A percentile compares a stretch with the other conserved stretches of the same genome.
These are phyloP conservation scores for Apiospora phragmitis DNA, from an alignment of 2,329 filamentous ascomycete genomes.

Conservation along the genomic window DNA sequence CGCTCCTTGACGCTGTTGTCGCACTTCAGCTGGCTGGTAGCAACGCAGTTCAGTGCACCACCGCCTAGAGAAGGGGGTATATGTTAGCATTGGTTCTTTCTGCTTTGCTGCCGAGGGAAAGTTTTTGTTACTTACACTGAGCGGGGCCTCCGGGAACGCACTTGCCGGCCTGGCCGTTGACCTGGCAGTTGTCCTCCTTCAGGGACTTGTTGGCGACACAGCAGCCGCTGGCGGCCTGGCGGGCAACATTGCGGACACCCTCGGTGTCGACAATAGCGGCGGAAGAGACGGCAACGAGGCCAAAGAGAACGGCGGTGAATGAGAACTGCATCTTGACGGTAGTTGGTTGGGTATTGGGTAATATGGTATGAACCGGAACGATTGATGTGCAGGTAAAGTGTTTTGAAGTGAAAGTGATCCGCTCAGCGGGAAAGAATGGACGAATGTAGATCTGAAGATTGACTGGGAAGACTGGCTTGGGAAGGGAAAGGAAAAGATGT, in stretches of 20 bases:
- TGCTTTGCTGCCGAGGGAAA: not conserved
- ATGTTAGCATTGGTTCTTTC: not conserved
- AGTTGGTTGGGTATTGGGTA: not conserved
- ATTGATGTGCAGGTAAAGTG: not conserved
- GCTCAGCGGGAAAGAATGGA: constrained; percentile 11
- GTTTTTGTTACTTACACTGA: constrained; percentile 24
- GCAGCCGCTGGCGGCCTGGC: constrained; percentile 16
- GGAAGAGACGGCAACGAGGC: constrained; percentile 12
- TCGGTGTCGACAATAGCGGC: constrained; percentile 14
- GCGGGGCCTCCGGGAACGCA: constrained; percentile 19
- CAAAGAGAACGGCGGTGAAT: constrained; percentile 10
- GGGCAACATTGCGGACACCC: constrained; percentile 14
- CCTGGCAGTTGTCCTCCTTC: constrained; percentile 19
- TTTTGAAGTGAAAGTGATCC: not conserved
- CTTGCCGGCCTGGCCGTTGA: constrained; percentile 14
- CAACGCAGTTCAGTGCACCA: constrained; percentile 18
- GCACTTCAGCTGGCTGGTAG: constrained; percentile 13
- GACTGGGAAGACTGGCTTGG: constrained; percentile 15
- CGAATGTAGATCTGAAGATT: not conserved
- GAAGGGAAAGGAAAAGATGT: not conserved
- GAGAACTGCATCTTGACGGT: constrained; percentile 13
- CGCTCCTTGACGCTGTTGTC: constrained; percentile 17
- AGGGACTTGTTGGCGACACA: constrained; percentile 20
- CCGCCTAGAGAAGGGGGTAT: constrained; percentile 14
- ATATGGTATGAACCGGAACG: not conserved